These are phyloP conservation scores for Simplicillium aogashimaense DNA, from an alignment of 2,329 filamentous ascomycete species.

Conservation along the genomic window DNA sequence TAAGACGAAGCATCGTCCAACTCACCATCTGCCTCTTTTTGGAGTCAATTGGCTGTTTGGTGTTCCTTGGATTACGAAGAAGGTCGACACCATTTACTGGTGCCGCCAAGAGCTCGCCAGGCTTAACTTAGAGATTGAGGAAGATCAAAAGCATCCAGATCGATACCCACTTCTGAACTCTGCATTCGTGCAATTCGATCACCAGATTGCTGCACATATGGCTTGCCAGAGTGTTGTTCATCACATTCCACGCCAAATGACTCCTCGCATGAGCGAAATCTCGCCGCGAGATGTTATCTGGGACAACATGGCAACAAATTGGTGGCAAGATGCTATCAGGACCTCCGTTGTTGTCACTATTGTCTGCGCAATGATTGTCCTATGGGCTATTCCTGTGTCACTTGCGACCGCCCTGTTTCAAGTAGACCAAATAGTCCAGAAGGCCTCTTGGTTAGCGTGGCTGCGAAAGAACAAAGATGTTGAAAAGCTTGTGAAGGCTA, in stretches of 20 bases:
- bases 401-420: conserved; percentile 80
- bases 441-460: conserved; percentile 61
- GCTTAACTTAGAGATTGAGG: conserved; percentile 83
- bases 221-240: conserved; percentile 87
- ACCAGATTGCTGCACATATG: conserved; percentile 97
- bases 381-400: conserved; percentile 85
- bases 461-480: conserved; percentile 49
- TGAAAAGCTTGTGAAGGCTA: conserved; percentile 48
- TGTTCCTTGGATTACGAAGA: conserved; percentile 71
- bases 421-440: conserved; percentile 56
- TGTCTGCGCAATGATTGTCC: conserved; percentile 66
- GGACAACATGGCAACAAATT: conserved; percentile 93
- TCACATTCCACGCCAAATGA: conserved; percentile 88
- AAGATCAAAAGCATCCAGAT: conserved; percentile 78
- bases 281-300: conserved; percentile 87
- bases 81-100: conserved; percentile 91
- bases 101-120: conserved; percentile 79
- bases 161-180: conserved; percentile 89
- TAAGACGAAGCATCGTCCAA: conserved; percentile 72
- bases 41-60: conserved; percentile 63
- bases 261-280: conserved; percentile 85
- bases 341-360: conserved; percentile 53
- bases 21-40: conserved; percentile 61
- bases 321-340: conserved; percentile 83
- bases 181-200: conserved; percentile 96